A percentile compares a stretch with the other conserved stretches of the same genome.
These are phyloP conservation scores for Butyriboletus appendiculatus DNA, from an alignment of 1,284 basidiomycete species.

Conservation along the genomic window DNA sequence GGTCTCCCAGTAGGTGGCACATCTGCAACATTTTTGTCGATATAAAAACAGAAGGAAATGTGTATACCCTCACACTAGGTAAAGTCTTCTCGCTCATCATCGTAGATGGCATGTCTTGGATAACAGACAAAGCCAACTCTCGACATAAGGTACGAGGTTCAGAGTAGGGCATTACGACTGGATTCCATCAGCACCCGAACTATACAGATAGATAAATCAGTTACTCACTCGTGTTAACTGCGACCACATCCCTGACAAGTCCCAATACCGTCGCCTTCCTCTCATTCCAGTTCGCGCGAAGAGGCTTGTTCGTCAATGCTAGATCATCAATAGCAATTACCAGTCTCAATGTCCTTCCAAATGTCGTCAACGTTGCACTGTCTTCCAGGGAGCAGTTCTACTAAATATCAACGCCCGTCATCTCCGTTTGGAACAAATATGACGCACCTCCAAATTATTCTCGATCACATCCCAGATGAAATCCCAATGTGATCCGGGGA, in stretches of 20 bases:
- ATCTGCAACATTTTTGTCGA: constrained; percentile 50
- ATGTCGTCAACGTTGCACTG: constrained; percentile 54
- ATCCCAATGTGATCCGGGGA: constrained; percentile 90
- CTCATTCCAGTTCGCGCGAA: constrained; percentile 71
- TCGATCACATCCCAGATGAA: constrained; percentile 91
- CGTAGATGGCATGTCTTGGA: constrained; percentile 64
- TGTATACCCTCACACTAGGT: constrained; percentile 47
- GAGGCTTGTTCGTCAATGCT: constrained; percentile 67
- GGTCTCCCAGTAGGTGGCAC: constrained; percentile 71
- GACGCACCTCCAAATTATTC: constrained; percentile 79
- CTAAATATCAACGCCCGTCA: not conserved
- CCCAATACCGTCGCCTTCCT: constrained; percentile 55
- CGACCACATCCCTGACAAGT: constrained; percentile 60
- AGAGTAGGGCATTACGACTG: constrained; percentile 40
- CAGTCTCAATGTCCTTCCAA: constrained; percentile 72
- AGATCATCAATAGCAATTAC: constrained; percentile 74
- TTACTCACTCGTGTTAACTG: constrained; percentile 48
- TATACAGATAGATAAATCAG: not conserved
- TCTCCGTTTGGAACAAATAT: not conserved
- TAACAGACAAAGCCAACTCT: constrained; percentile 63
- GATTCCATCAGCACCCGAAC: not conserved
- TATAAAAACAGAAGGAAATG: not conserved
- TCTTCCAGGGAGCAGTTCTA: constrained; percentile 69
- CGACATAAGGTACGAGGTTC: constrained; percentile 70
- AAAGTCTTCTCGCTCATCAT: constrained; percentile 69